These are phyloP conservation scores for Penicillium waksmanii DNA, from an alignment of 495 filamentous ascomycete species.

Conservation along the genomic window DNA sequence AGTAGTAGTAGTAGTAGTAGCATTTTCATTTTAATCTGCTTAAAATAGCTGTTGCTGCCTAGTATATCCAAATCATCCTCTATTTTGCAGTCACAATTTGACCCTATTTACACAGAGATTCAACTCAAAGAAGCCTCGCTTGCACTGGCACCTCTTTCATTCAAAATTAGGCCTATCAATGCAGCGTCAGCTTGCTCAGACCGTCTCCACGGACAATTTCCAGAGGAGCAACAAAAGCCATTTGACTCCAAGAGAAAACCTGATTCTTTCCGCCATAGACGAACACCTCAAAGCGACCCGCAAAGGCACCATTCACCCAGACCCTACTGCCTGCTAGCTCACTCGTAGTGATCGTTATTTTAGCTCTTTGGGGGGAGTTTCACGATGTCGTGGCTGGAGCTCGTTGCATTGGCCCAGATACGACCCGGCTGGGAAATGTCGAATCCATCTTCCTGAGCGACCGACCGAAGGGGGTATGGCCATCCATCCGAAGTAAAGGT, in stretches of 20 bases:
- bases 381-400: constrained; percentile 34
- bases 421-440: constrained; percentile 29
- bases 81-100: background rate
- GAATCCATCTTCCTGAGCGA: constrained; percentile 32
- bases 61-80: too few relatives aligned
- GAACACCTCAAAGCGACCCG: constrained; percentile 57
- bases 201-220: constrained; percentile 33
- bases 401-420: constrained; percentile 38
- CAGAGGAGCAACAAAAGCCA: constrained; percentile 60
- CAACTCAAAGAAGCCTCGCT: too few relatives aligned
- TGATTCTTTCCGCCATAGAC: constrained; percentile 56
- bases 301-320: constrained; percentile 48
- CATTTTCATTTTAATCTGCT: too few relatives aligned
- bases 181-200: constrained; percentile 14
- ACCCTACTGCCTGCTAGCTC: constrained; percentile 46
- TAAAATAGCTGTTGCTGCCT: too few relatives aligned
- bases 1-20: too few relatives aligned
- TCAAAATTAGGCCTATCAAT: background rate
- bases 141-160: too few relatives aligned
- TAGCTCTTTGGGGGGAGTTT: constrained; percentile 16
- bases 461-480: constrained; percentile 53
- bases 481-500: constrained; percentile 52
- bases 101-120: background rate
- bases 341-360: constrained; percentile 44
- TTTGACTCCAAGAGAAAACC: constrained; percentile 57